Conservation (phyloP, 306 rosid species). For the Mimosa pudica region DNA sequence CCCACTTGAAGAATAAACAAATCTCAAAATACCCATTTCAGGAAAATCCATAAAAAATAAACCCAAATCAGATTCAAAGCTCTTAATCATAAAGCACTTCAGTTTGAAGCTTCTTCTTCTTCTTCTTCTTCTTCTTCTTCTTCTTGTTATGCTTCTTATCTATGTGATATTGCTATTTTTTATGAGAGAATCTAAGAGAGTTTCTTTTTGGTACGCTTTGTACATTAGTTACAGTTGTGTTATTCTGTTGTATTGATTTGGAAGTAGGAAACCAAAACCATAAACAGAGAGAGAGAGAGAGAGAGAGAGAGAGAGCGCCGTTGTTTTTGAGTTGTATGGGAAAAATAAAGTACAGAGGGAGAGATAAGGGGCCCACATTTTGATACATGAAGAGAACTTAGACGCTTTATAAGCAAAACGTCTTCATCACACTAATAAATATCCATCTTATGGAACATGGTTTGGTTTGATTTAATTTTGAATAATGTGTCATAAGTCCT, state of each 20-base stretch:
- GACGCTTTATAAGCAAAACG: constrained; percentile 57
- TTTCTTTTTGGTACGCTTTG: neutral
- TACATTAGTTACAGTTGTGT: neutral
- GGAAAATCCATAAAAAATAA: constrained; percentile 13
- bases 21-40: constrained; percentile 27
- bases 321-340: constrained; percentile 46
- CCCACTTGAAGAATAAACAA: constrained; percentile 30
- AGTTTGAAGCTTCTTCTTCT: neutral
- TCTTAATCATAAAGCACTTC: neutral
- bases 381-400: constrained; percentile 81
- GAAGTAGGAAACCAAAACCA: constrained; percentile 30
- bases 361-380: constrained; percentile 37
- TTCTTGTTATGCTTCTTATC: neutral
- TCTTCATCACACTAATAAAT: constrained; percentile 44
- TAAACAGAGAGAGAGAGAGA: constrained; percentile 14
- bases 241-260: neutral
- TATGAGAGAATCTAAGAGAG: neutral
- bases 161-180: too few relatives aligned
- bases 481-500: too few relatives aligned
- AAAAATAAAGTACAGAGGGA: constrained; percentile 8
- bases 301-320: constrained; percentile 44
- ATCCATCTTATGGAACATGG: neutral
- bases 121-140: neutral
- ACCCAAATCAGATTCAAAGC: constrained; percentile 18
- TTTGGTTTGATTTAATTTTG: too few relatives aligned